A percentile compares a stretch with the other conserved stretches of the same genome.
Evolutionary conservation across 1,284 basidiomycete species (phyloP).

Genomic region (Phylloboletellus chloephorus): DNA sequence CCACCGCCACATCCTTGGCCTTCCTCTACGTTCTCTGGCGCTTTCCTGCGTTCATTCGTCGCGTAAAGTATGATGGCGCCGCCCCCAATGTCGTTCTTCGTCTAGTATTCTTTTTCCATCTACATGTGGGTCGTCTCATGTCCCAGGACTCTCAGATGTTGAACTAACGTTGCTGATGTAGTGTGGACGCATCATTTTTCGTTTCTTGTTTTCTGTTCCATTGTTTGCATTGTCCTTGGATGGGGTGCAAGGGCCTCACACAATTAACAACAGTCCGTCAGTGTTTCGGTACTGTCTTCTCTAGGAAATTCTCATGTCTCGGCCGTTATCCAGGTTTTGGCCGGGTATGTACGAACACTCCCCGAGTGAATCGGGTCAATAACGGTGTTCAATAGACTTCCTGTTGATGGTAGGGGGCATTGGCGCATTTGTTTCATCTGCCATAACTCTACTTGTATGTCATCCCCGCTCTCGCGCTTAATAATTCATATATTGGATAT

Average conservation of each 20-base stretch:
- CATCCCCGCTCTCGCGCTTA: not conserved
- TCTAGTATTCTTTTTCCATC: conserved; percentile 62
- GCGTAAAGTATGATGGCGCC: conserved; percentile 64
- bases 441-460: conserved; percentile 63
- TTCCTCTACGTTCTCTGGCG: conserved; percentile 63
- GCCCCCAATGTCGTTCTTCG: conserved; percentile 65
- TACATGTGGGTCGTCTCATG: conserved; percentile 52
- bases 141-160: conserved; percentile 1
- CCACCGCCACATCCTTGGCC: conserved; percentile 55
- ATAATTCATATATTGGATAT: not conserved
- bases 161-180: conserved; percentile 23
- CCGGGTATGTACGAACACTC: conserved; percentile 35
- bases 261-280: conserved; percentile 50
- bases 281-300: conserved; percentile 26
- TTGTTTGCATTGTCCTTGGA: conserved; percentile 60
- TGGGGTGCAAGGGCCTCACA: conserved; percentile 44
- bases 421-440: conserved; percentile 68
- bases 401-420: conserved; percentile 62
- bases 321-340: conserved; percentile 37
- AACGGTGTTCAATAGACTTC: conserved; percentile 42
- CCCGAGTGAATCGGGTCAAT: not conserved
- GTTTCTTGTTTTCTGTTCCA: conserved; percentile 64
- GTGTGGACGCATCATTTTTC: conserved; percentile 60
- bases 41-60: conserved; percentile 62
- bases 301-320: conserved; percentile 7